Percentiles rank a stretch among this genome's conserved stretches.
These are phyloP conservation scores for Backusella tuberculispora DNA, from an alignment of 192 early-diverging fungal genomes.

Conservation along the genomic window DNA sequence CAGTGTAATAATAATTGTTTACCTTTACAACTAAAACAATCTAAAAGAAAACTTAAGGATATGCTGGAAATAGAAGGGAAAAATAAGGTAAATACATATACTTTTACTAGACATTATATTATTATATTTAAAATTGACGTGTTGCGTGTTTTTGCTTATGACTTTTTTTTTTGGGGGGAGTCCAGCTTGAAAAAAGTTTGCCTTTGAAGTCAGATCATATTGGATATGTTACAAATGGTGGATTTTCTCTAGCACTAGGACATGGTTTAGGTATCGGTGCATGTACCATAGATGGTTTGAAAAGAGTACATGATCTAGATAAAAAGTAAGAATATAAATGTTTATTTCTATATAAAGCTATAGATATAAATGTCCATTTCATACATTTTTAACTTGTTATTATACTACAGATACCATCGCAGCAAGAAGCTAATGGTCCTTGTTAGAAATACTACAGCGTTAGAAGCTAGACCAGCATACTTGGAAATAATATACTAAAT, in stretches of 20 bases:
- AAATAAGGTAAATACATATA: background rate
- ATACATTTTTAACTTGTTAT: background rate
- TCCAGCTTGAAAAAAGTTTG: constrained; percentile 38
- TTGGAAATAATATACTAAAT: constrained; percentile 20
- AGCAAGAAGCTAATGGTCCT: constrained; percentile 27
- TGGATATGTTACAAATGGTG: constrained; percentile 75
- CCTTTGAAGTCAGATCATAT: constrained; percentile 47
- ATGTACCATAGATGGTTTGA: constrained; percentile 56
- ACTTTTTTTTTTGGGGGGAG: background rate
- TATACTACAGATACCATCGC: constrained; percentile 17
- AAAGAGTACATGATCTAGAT: constrained; percentile 45
- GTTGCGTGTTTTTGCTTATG: background rate
- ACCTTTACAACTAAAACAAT: constrained; percentile 3
- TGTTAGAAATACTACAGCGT: constrained; percentile 15
- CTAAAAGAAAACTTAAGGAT: constrained; percentile 32
- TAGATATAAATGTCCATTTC: background rate
- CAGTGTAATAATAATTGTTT: background rate
- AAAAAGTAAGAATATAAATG: constrained; percentile 17
- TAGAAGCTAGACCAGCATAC: constrained; percentile 10
- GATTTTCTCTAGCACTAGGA: constrained; percentile 67
- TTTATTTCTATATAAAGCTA: background rate
- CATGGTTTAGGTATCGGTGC: constrained; percentile 66
- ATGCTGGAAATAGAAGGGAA: constrained; percentile 32
- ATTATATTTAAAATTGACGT: background rate
- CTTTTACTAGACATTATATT: background rate